Conservation (phyloP, 805 yeast genomes). For the Cephaloascus albidus region DNA sequence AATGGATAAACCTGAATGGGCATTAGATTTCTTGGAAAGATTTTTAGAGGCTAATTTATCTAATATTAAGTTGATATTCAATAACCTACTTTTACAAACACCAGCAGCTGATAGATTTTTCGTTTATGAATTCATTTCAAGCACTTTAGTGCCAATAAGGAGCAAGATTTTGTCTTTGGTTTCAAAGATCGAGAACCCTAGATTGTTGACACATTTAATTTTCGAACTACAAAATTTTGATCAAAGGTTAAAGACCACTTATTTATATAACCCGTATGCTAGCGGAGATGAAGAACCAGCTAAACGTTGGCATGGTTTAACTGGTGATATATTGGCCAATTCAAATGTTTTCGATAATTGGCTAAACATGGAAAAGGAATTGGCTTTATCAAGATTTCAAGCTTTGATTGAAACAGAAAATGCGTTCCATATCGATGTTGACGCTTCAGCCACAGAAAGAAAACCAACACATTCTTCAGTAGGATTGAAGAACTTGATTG, state of each 20-base stretch:
- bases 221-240: slow-evolving; percentile 53
- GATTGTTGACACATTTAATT: slow-evolving; percentile 48
- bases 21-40: slow-evolving; percentile 38
- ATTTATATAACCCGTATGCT: slow-evolving; percentile 35
- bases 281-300: slow-evolving; percentile 1
- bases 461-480: slow-evolving; percentile 60
- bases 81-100: slow-evolving; percentile 2
- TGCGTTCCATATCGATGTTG: slow-evolving; percentile 53
- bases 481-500: slow-evolving; percentile 45
- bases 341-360: slow-evolving; percentile 33
- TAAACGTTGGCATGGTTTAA: slow-evolving; percentile 36
- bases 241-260: slow-evolving; percentile 30
- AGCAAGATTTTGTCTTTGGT: slow-evolving; percentile 26
- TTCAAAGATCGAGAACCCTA: slow-evolving; percentile 21
- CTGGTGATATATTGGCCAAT: slow-evolving; percentile 24
- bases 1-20: slow-evolving; percentile 66
- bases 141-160: slow-evolving; percentile 36
- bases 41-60: slow-evolving; percentile 17
- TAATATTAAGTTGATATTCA: slow-evolving; percentile 6
- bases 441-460: slow-evolving; percentile 30
- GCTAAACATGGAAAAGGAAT: slow-evolving; percentile 42
- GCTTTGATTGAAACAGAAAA: slow-evolving; percentile 38
- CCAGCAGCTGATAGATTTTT: slow-evolving; percentile 13
- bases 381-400: slow-evolving; percentile 41
- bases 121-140: slow-evolving; percentile 30